Base-by-base conservation (phyloP, 1,139 yeast genomes). In the Debaryomyces sp. region DNA sequence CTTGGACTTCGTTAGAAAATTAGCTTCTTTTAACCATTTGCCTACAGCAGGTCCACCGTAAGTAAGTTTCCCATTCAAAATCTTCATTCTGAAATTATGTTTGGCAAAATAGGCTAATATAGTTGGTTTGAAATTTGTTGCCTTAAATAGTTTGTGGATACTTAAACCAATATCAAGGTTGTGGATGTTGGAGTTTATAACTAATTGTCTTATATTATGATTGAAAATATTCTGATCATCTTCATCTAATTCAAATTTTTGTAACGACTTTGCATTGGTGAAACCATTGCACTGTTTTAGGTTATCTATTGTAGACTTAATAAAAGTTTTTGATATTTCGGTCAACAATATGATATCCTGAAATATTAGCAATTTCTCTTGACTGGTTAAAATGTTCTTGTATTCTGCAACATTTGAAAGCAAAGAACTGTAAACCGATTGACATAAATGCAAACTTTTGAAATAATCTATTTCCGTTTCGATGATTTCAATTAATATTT, bases 121-220 rank as follows among this genome's bases (percentile, higher is more conserved):
- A 5, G 27, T 12, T 6, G 29, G 21, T 22, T 42, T 51, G 30
- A 29, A 54, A 17, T 37, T 37, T 23, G 35, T 21, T 17, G 43
- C 38, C 23, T 43, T 44, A 32, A 50, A 40, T 27, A 43, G 29
- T 17, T 45, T 38, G 13, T 49, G 47, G 9, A 51, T 41, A 17
- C 38, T 24, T 13, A 41, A 30, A 13, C 65, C 69, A 17, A 66
- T 23, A 41, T 61, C 57, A 22, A 63, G 45, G 17, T 46, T 50
- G 13, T 54, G 52, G 6, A 61, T 18, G 27, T 54, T 51, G 45
- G 48, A 40, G 32, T 49, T 51, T 13, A 44, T 27, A 4, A 51
- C 51, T 23, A 51, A 39, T 22, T 48, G 49, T 13, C 45, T 24
- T 15, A 47, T 45, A 23, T 44, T 33, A 24, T 45, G 42, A 12